Base-by-base conservation (phyloP, 2,329 filamentous ascomycete genomes). In the Calonectria montana region DNA sequence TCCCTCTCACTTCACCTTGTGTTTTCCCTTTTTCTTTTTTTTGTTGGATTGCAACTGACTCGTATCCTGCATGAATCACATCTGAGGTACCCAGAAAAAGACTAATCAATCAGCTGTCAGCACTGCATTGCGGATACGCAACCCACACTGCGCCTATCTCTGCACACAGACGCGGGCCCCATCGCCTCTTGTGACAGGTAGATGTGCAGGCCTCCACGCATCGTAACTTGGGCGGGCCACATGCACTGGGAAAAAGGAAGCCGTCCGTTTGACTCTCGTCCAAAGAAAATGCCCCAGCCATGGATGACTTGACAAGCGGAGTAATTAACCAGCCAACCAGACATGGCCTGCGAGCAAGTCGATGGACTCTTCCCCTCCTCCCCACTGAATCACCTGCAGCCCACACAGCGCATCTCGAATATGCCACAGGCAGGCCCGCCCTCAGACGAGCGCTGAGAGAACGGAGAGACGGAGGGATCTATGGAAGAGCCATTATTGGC, bases 31-130 rank as follows among this genome's bases (percentile, higher is more conserved):
- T 15, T 23, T 59, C 15, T 35, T 21, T 37, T 31, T 37, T 67
- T 37, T 64, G 50, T 69, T 29, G 53, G 53, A 59, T 48, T 48
- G 48, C 65, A 39, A 57, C 65, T 73, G 77, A 78, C 74, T 78
- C 77, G 74, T 76, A 76, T 65, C 70, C 23, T 77, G 77, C 77
- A 78, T 77, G 75, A 77, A 78, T 78, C 76, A 76, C 74, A 71
- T 69, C 70, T 50, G 53, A 18, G 53, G n/a, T 29, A 45, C 27
- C 70, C 69, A 70, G 72, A 73, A 74, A 70, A 69, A 59, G 41
- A 57, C 53, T 31, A 59, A 47, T 59, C 35, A 39, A 39, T 39
- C 45, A 39, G 25, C 43, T 27, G 31, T 66, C 23, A 10, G 48
- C 37, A 43, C 41, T 43, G 64, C 25, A 53, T 37, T 57, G 48